Conservation (phyloP, 164 flowering plant genomes). For the Piper longum region DNA sequence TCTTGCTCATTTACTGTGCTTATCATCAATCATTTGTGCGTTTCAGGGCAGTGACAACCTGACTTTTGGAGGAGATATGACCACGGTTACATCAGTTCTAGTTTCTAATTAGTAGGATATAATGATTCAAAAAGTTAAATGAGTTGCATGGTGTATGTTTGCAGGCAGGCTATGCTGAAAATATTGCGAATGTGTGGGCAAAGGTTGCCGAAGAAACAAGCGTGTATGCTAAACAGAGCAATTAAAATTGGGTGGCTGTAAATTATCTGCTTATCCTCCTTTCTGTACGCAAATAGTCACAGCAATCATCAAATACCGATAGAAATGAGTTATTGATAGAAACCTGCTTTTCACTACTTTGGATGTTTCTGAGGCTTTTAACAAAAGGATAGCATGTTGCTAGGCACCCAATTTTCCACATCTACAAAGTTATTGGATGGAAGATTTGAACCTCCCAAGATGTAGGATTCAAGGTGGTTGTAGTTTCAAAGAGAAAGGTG, state of each 20-base stretch:
- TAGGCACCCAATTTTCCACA: too few species aligned
- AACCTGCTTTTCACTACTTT: too few species aligned
- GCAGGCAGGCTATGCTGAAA: constrained; percentile 88
- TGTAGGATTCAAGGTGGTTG: too few species aligned
- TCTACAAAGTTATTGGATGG: too few species aligned
- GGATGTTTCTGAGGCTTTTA: too few species aligned
- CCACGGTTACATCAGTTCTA: too few species aligned
- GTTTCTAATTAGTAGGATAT: background rate
- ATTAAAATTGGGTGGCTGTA: constrained; percentile 11
- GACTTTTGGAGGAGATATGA: too few species aligned
- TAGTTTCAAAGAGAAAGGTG: too few species aligned
- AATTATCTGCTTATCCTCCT: background rate
- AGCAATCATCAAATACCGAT: background rate
- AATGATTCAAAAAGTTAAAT: too few species aligned
- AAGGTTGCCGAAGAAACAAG: constrained; percentile 79
- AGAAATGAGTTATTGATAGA: background rate
- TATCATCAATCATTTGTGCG: background rate
- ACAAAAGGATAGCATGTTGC: too few species aligned
- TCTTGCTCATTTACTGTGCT: background rate
- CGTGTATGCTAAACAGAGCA: constrained; percentile 33
- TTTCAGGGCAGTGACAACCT: too few species aligned
- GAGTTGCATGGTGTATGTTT: constrained; percentile 3
- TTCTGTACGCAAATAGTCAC: constrained; percentile 2
- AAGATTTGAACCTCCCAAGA: too few species aligned
- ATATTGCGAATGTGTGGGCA: constrained; percentile 70